phyloP scores from a whole-genome alignment of 2,329 filamentous ascomycete species.

The Alternaria atra region DNA sequence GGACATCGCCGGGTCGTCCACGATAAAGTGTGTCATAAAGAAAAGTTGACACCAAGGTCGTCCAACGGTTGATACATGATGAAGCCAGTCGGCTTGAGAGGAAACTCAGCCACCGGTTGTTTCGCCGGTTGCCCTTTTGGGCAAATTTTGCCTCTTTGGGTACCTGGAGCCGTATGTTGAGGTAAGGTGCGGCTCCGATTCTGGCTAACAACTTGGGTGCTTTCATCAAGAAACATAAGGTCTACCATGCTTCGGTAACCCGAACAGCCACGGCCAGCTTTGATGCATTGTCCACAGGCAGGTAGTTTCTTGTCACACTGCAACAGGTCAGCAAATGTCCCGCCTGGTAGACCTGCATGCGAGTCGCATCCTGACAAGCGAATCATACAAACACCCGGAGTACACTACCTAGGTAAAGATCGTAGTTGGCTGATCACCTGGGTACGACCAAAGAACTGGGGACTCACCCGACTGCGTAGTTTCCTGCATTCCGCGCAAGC shows the following conservation, averaged over 20 bases:
- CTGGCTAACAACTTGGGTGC: conserved; percentile 29
- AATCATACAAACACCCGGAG: not conserved
- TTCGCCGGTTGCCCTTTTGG: not conserved
- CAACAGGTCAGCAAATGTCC: not conserved
- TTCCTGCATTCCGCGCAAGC: conserved; percentile 43
- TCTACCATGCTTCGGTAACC: conserved; percentile 40
- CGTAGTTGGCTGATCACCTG: not conserved
- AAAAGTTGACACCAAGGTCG: conserved; percentile 39
- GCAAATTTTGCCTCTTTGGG: not conserved
- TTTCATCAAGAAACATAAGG: conserved; percentile 44
- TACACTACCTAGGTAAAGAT: not conserved
- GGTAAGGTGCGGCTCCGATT: conserved; percentile 9
- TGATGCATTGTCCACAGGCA: conserved; percentile 39
- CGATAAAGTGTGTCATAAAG: conserved; percentile 42
- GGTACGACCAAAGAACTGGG: not conserved
- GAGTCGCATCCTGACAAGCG: not conserved
- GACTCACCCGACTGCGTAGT: conserved; percentile 39
- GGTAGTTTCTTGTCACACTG: conserved; percentile 41
- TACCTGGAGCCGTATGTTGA: not conserved
- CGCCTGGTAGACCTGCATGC: not conserved
- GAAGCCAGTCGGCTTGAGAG: conserved; percentile 28
- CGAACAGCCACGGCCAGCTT: conserved; percentile 34
- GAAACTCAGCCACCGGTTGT: not conserved
- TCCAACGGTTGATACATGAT: conserved; percentile 35
- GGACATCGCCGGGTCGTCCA: conserved; percentile 28